Evolutionary conservation across 129 eudicot genomes (phyloP), one percentile per base, ranked within the genome.

Genomic region (Tagetes patula): DNA sequence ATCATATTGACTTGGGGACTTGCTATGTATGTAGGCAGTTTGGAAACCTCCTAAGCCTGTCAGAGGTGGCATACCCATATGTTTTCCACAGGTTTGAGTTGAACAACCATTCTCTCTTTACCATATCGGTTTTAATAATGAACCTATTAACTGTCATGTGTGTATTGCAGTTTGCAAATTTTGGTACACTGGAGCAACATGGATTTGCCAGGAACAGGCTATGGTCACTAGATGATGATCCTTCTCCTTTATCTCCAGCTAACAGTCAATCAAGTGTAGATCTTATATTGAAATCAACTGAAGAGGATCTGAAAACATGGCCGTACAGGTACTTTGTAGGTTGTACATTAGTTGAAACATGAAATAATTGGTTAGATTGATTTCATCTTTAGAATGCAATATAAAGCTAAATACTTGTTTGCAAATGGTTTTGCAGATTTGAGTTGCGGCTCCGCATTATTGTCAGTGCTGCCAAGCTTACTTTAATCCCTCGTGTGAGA

Each of bases 281-380:
- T 88, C 93, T 94, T 64, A 40, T 90, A 71, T 68, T 85, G 42
- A 94, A 83, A 77, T 79, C 96, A 80, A 83, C 96, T 61, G 99
- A 94, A 43, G 99, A 94, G 53, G 99, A 94, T 80, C 84, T 86
- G 73, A 94, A 94, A 80, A 84, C 80, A 72, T 90, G 97, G 99
- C 93, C 99, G 0, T 87, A 82, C 69, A 87, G 90, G 98, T 93
- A 65, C 67, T 31, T 77, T 55, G 36, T 70, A 14, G 10, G 71
- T 49, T 69, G 52, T 33, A 33, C 38, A 9, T 20, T 20, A 20
- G 27, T 20, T 20, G 27, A 56, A 40, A 72, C 53, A 37, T 70
- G 33, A 53, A 43, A 33, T 36, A 49, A 27, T 46, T 63, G 59
- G 56, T 38, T 71, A 49, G 32, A 65, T 32, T 75, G 8, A 70